Conservation (phyloP, 108 stramenopile species). For the Nitzschia palea region DNA sequence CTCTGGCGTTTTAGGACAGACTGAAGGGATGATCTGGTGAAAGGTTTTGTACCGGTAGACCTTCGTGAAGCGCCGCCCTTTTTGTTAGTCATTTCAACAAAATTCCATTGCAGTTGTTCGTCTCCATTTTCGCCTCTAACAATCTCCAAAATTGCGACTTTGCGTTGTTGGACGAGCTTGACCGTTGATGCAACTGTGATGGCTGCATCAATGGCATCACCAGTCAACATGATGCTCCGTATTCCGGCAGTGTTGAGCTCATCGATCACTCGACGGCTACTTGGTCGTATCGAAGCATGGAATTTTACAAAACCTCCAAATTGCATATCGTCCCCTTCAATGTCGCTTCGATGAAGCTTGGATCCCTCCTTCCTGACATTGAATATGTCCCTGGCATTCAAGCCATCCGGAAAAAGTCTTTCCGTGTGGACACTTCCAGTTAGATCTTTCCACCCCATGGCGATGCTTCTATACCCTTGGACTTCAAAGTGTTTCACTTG, state of each 20-base stretch:
- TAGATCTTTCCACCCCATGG: conserved; percentile 49
- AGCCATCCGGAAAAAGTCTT: conserved; percentile 46
- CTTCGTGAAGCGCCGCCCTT: neutral
- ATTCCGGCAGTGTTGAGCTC: conserved; percentile 46
- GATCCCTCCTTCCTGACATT: conserved; percentile 21
- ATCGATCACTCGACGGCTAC: conserved; percentile 44
- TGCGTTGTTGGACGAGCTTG: conserved; percentile 25
- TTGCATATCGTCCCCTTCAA: conserved; percentile 30
- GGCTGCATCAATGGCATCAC: conserved; percentile 57
- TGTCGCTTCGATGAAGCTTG: conserved; percentile 36
- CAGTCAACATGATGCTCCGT: conserved; percentile 58
- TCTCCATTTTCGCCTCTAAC: neutral
- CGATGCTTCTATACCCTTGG: conserved; percentile 50
- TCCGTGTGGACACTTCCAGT: conserved; percentile 3
- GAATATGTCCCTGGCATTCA: neutral
- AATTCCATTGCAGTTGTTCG: neutral
- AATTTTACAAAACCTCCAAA: conserved; percentile 64
- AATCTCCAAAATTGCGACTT: conserved; percentile 42
- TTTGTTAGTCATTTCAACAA: neutral
- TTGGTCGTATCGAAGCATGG: conserved; percentile 54
- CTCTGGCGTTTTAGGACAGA: neutral
- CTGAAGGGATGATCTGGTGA: conserved; percentile 7
- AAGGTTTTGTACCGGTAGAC: neutral
- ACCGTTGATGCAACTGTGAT: conserved; percentile 43
- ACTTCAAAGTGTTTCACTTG: conserved; percentile 33